Base-by-base conservation (phyloP, 805 yeast genomes). In the Monosporozyma yasuniensis region DNA sequence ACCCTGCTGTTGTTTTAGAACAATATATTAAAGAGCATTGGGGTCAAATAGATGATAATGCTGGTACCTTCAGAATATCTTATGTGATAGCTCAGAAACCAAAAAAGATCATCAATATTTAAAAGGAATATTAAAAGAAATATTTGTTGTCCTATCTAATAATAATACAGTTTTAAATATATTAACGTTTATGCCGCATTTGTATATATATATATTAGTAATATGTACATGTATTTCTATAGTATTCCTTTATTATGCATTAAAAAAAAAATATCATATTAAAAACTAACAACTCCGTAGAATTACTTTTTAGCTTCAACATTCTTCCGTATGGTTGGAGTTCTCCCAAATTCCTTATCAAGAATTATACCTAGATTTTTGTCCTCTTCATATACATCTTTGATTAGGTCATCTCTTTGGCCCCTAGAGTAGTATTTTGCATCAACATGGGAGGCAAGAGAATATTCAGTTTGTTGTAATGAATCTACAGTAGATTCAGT, bases 391-490 rank as follows among this genome's bases (percentile, higher is more conserved):
- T 61, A 58, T 3, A 74, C 65, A 47, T 73, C 78, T 30, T 61
- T 65, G 25, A 76, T 57, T 47, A 76, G 70, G 39, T 61, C 60
- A 51, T 67, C 72, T 23, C 68, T 55, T 47, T 78, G 77, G 1
- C 74, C 77, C 30, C 73, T 53, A 0, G 72, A 69, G 51, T 72
- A 78, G 54, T 76, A 78, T 41, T 71, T 70, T 0, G 78, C 75
- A 14, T 64, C 56, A 1, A 68, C 65, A 23, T 65, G 65, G 3
- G 65, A 52, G 1, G 65, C 59, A 18, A 63, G 50, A 1, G 65
- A 54, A 32, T 63, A 61, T 27, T 68, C 68, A 11, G 64, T 56
- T 22, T 67, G 63, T 39, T 66, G 62, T 19, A 74, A 60, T 1
- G 73, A 61, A 3, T 67, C 63, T 4, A 77, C 77, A 0, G 78